phyloP scores from a whole-genome alignment of 2,329 filamentous ascomycete genomes.

The Calonectria montana region DNA sequence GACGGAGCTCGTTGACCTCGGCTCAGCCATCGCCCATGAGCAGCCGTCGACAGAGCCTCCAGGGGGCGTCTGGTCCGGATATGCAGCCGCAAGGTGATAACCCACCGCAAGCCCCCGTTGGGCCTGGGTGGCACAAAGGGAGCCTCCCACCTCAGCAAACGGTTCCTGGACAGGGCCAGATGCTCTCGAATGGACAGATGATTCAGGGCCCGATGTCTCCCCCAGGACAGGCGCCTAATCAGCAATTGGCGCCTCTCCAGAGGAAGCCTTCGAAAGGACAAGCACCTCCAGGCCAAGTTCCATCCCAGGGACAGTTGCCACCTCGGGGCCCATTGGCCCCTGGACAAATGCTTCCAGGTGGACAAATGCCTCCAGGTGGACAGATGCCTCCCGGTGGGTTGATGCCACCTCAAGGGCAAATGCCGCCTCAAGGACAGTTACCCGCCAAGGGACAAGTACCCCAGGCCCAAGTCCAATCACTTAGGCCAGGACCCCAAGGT shows the following conservation, averaged over 20 bases:
- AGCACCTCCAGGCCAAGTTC: constrained; percentile 4
- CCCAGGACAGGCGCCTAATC: constrained; percentile 19
- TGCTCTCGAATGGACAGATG: background rate
- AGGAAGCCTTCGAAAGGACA: constrained; percentile 34
- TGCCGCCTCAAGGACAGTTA: constrained; percentile 17
- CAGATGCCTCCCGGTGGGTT: constrained; percentile 1
- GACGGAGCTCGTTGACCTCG: constrained; percentile 31
- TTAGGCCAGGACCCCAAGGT: background rate
- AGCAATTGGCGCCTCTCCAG: constrained; percentile 24
- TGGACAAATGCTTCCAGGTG: background rate
- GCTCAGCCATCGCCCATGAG: constrained; percentile 31
- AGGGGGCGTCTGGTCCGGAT: constrained; percentile 12
- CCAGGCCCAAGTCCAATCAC: constrained; percentile 5
- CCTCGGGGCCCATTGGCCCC: background rate
- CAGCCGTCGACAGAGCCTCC: constrained; percentile 37
- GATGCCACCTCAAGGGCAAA: constrained; percentile 12
- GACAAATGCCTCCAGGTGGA: background rate
- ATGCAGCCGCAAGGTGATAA: constrained; percentile 13
- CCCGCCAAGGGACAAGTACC: background rate
- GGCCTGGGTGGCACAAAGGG: constrained; percentile 2
- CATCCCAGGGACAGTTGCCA: background rate
- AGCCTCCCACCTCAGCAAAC: constrained; percentile 20
- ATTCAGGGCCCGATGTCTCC: background rate
- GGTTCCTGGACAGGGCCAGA: constrained; percentile 3
- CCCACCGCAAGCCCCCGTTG: background rate